Percentiles rank a stretch among this genome's conserved stretches.
phyloP scores from a whole-genome alignment of 1,284 basidiomycete species.

The Ceratobasidium papillatum region DNA sequence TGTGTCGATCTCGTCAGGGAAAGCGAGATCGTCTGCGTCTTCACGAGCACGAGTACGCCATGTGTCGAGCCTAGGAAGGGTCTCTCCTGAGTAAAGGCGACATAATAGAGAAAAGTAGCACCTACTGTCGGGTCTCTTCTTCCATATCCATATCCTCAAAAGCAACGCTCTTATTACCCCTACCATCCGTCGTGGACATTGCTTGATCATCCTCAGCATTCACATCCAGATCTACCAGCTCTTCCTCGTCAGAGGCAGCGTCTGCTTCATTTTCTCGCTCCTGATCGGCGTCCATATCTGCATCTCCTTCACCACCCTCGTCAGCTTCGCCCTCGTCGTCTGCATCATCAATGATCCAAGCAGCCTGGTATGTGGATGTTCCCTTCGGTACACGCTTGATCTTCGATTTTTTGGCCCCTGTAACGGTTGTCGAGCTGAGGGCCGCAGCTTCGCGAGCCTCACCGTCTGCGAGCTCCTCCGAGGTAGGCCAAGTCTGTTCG shows the following conservation, averaged over 20 bases:
- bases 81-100: conserved; percentile 23
- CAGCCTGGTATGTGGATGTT: conserved; percentile 92
- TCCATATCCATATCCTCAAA: conserved; percentile 83
- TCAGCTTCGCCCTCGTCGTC: conserved; percentile 68
- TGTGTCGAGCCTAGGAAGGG: conserved; percentile 14
- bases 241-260: conserved; percentile 46
- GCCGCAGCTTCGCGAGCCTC: conserved; percentile 50
- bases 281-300: conserved; percentile 58
- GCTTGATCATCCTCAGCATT: conserved; percentile 38
- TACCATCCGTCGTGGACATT: conserved; percentile 47
- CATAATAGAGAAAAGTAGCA: conserved; percentile 44
- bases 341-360: conserved; percentile 89
- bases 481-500: conserved; percentile 99
- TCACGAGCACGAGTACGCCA: conserved; percentile 60
- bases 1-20: conserved; percentile 98
- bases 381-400: conserved; percentile 81
- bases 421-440: conserved; percentile 68
- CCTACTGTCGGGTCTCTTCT: conserved; percentile 85
- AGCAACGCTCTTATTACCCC: conserved; percentile 51
- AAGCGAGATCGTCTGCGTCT: conserved; percentile 81
- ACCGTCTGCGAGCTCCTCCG: conserved; percentile 82
- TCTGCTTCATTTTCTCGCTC: conserved; percentile 58
- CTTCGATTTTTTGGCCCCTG: conserved; percentile 73
- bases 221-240: conserved; percentile 47
- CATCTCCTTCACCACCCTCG: conserved; percentile 52